Base-by-base conservation (phyloP, 495 filamentous ascomycete species). In the Xylaria scruposa region DNA sequence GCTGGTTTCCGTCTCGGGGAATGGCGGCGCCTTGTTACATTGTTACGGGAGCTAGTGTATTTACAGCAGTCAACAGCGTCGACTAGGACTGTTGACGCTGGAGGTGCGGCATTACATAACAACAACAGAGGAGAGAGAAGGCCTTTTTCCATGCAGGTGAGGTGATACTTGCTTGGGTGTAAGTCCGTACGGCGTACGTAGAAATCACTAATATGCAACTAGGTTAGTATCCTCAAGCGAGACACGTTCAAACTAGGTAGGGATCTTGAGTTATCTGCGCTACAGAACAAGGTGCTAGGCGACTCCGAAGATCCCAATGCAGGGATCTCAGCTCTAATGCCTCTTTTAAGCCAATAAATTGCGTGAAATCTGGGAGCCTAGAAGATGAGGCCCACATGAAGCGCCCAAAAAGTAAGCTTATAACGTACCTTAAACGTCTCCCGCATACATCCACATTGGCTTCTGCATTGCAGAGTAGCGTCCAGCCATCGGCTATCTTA, bases 401-500 rank as follows among this genome's bases (percentile, higher is more conserved):
- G 36, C 51, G 36, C 40, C 53, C 15, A 42, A 44, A 47, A 68
- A 60, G 67, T 58, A 68, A 58, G 53, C 51, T 59, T 60, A 59
- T 44, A 59, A 68, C 67, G 53, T 46, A 24, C 67, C 53, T 65
- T 68, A 68, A 54, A 68, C 53, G 53, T 60, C 53, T 68, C 67
- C 67, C 67, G 53, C 51, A 68, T 68, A 31, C 53, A 33, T 36
- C 53, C 67, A 68, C 67, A 68, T 68, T 65, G 51, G 40, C 36
- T 26, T 59, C 58, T 69, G 58, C 68, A 70, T 70, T 49, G 56
- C 68, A 70, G 58, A 12, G 58, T 70, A 26, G 13, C 68, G 49
- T 70, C 53, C 46, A 29, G 29, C 58, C 68, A 58, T 70, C 68
- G 68, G 68, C 58, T 70, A 70, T 70, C 68, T 70, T 62, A 70